These are phyloP conservation scores for Ogataea degrootiae DNA, from an alignment of 805 yeast species.

Conservation along the genomic window DNA sequence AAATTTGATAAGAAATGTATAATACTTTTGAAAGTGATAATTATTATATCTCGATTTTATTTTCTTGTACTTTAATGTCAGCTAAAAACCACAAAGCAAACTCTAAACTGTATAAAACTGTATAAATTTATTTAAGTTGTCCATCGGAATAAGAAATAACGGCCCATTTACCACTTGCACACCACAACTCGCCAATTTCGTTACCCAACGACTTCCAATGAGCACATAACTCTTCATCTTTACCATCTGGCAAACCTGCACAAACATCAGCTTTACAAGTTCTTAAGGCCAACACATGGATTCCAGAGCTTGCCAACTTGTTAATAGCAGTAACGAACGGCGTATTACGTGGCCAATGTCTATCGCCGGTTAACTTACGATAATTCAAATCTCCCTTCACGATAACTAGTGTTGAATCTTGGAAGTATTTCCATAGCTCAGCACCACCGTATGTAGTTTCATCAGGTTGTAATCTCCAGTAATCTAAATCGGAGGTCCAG, in stretches of 20 bases:
- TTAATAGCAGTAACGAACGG: constrained; percentile 70
- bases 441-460: constrained; percentile 56
- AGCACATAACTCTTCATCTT: constrained; percentile 60
- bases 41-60: neutral
- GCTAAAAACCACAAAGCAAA: neutral
- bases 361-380: constrained; percentile 88
- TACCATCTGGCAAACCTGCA: constrained; percentile 74
- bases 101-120: neutral
- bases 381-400: constrained; percentile 96
- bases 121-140: constrained; percentile 2
- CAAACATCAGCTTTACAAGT: constrained; percentile 96
- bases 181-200: constrained; percentile 73
- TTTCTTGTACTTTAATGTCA: neutral
- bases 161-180: constrained; percentile 89
- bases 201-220: constrained; percentile 55
- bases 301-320: constrained; percentile 54
- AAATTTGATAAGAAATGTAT: neutral
- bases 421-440: constrained; percentile 55
- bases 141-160: constrained; percentile 63
- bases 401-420: constrained; percentile 63
- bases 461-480: constrained; percentile 57
- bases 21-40: neutral
- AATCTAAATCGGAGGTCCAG: constrained; percentile 82
- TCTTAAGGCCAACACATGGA: constrained; percentile 72
- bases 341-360: constrained; percentile 81